These are phyloP conservation scores for Phoenix dactylifera DNA, from an alignment of 176 grass and related monocot genomes.

Conservation along the genomic window DNA sequence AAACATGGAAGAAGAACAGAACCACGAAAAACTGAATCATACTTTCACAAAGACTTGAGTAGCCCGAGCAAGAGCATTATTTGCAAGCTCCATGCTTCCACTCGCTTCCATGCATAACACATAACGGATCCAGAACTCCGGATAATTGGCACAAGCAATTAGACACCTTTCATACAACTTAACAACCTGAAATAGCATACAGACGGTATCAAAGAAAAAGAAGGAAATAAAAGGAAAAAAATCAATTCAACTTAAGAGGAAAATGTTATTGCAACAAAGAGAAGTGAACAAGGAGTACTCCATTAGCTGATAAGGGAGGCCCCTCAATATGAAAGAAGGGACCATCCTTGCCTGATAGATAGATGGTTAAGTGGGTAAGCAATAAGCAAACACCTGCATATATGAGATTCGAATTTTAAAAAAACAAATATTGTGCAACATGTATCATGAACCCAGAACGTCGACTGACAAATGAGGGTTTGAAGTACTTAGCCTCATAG, in stretches of 20 bases:
- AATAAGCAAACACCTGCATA: constrained; percentile 99
- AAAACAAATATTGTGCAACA: constrained; percentile 64
- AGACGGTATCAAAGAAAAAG: constrained; percentile 23
- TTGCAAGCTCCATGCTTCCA: constrained; percentile 86
- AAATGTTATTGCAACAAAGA: constrained; percentile 51
- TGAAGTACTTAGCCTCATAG: constrained; percentile 99
- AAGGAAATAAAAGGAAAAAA: constrained; percentile 10
- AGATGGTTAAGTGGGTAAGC: constrained; percentile 99
- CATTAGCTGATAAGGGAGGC: constrained; percentile 92
- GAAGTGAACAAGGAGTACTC: constrained; percentile 94
- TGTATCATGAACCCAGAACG: constrained; percentile 94
- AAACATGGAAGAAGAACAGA: background rate
- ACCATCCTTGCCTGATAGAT: constrained; percentile 93
- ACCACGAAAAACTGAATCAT: constrained; percentile 2
- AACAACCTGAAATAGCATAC: constrained; percentile 77
- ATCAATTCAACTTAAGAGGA: constrained; percentile 13
- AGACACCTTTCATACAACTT: constrained; percentile 97
- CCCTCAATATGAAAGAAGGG: constrained; percentile 85
- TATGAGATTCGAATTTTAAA: constrained; percentile 99
- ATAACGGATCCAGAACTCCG: constrained; percentile 97
- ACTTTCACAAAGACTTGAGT: constrained; percentile 99
- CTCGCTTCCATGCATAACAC: constrained; percentile 82
- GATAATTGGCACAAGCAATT: constrained; percentile 94
- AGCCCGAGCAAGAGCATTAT: constrained; percentile 89
- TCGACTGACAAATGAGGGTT: constrained; percentile 99